phyloP scores from a whole-genome alignment of 2,329 filamentous ascomycete genomes.

The Stachybotrys chartarum region DNA sequence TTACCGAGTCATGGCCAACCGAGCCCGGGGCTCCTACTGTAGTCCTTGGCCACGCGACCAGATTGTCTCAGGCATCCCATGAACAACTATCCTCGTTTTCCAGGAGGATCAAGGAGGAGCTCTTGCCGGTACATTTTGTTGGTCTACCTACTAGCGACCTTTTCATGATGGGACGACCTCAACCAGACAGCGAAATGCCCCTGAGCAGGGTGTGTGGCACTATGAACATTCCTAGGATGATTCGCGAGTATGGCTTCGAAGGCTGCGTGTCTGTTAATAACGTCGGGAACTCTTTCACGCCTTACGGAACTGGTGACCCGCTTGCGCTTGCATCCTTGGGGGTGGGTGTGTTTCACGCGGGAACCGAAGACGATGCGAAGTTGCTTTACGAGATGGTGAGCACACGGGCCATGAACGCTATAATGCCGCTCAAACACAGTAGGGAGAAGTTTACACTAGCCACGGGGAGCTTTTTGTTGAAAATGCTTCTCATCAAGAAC shows the following conservation, averaged over 20 bases:
- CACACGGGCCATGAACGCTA: neutral
- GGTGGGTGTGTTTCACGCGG: neutral
- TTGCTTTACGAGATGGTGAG: neutral
- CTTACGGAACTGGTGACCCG: neutral
- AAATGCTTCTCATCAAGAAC: neutral
- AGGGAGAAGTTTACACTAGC: neutral
- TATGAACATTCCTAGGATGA: neutral
- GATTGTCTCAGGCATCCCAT: neutral
- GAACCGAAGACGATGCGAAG: neutral
- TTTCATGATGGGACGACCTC: slow-evolving; percentile 1
- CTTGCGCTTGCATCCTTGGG: neutral
- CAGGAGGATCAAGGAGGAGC: neutral
- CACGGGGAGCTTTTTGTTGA: neutral
- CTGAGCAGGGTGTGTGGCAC: neutral
- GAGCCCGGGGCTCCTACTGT: neutral
- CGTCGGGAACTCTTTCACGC: neutral
- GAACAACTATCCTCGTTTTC: neutral
- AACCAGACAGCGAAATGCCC: neutral
- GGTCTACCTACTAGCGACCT: neutral
- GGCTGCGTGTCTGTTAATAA: neutral
- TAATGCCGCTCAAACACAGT: neutral
- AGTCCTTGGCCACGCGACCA: neutral
- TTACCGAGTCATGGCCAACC: neutral
- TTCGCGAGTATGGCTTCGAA: neutral
- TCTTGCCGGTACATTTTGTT: neutral